Evolutionary conservation across 2,329 filamentous ascomycete species (phyloP).

Genomic region (Periconia macrospinosa): DNA sequence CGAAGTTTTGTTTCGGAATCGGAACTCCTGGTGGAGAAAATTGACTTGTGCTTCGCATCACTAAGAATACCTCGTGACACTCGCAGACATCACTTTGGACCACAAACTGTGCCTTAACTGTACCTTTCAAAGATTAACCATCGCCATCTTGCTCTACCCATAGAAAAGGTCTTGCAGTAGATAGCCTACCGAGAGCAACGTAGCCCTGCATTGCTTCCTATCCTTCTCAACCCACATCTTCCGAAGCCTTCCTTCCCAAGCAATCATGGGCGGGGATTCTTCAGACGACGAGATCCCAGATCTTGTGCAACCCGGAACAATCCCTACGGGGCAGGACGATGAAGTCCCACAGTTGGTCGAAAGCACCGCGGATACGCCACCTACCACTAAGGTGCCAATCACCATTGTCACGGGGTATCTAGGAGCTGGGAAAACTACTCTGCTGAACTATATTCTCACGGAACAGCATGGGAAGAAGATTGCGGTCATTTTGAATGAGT

Average conservation of each 20-base stretch:
- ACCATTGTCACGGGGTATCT: conserved; percentile 91
- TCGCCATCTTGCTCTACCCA: too few species aligned
- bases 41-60: too few species aligned
- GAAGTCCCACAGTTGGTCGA: conserved; percentile 25
- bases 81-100: too few species aligned
- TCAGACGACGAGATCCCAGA: conserved; percentile 45
- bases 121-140: too few species aligned
- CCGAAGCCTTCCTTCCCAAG: not conserved
- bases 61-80: too few species aligned
- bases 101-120: too few species aligned
- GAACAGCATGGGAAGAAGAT: conserved; percentile 97
- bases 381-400: conserved; percentile 72
- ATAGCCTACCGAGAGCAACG: too few species aligned
- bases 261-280: conserved; percentile 19
- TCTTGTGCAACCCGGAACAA: conserved; percentile 56
- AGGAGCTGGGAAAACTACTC: conserved; percentile 91
- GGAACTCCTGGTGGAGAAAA: not conserved
- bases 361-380: conserved; percentile 51
- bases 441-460: conserved; percentile 94
- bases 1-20: conserved; percentile 8
- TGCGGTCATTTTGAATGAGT: conserved; percentile 90
- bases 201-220: too few species aligned
- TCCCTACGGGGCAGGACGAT: conserved; percentile 18
- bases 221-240: not conserved
- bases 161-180: too few species aligned